phyloP scores from a whole-genome alignment of 1,284 basidiomycete species.

The Cystobasidiaceae sp. region DNA sequence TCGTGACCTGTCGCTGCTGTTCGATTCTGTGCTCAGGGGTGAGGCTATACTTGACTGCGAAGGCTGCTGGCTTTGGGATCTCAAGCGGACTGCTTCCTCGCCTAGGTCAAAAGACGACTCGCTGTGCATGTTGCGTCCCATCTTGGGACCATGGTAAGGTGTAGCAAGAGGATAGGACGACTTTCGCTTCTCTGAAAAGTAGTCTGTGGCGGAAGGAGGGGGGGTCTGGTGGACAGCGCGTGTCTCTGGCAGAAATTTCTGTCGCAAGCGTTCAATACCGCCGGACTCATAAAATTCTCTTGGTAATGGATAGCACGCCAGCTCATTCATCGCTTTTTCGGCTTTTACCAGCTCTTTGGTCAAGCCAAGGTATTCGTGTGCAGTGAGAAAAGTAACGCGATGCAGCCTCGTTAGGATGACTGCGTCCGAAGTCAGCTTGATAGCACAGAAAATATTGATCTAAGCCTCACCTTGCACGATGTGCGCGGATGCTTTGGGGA shows the following conservation, averaged over 20 bases:
- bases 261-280: constrained; percentile 79
- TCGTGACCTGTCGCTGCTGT: neutral
- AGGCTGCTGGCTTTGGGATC: neutral
- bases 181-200: constrained; percentile 25
- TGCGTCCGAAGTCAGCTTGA: constrained; percentile 44
- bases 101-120: constrained; percentile 18
- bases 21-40: neutral
- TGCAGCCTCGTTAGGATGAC: constrained; percentile 94
- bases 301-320: constrained; percentile 91
- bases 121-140: constrained; percentile 38
- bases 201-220: constrained; percentile 31
- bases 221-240: constrained; percentile 31
- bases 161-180: constrained; percentile 32
- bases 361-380: constrained; percentile 91
- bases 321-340: constrained; percentile 92
- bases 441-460: neutral
- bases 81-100: constrained; percentile 14
- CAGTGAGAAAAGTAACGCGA: constrained; percentile 87
- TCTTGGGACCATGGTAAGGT: constrained; percentile 41
- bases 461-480: constrained; percentile 75
- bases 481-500: constrained; percentile 92
- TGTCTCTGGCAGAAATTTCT: constrained; percentile 58
- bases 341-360: constrained; percentile 93
- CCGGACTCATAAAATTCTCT: constrained; percentile 88
- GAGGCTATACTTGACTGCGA: neutral